Conservation (phyloP, 1,284 basidiomycete genomes). For the Puccinia hordei region DNA sequence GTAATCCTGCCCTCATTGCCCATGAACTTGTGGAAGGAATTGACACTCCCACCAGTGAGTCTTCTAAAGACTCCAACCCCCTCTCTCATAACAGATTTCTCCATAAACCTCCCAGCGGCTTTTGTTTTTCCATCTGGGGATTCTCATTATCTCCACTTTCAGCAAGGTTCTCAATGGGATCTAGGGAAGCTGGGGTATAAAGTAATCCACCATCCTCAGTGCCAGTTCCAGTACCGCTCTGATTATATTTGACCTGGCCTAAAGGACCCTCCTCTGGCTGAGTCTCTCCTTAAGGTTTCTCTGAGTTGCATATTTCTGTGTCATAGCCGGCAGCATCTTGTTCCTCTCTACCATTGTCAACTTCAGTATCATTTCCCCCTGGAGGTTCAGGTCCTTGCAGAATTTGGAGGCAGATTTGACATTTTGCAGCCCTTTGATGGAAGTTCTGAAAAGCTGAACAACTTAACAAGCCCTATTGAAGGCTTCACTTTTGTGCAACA, state of each 20-base stretch:
- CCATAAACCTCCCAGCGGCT: background rate
- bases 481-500: constrained; percentile 88
- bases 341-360: background rate
- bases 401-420: constrained; percentile 85
- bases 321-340: background rate
- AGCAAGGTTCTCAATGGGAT: background rate
- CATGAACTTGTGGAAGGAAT: constrained; percentile 1
- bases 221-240: constrained; percentile 23
- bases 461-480: constrained; percentile 75
- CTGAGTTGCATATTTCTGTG: background rate
- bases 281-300: background rate
- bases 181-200: background rate
- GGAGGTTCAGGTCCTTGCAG: constrained; percentile 68
- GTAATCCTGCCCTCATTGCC: background rate
- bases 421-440: constrained; percentile 81
- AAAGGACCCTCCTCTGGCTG: background rate
- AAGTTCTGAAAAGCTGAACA: constrained; percentile 72
- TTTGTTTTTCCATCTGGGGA: constrained; percentile 2
- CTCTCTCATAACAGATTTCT: background rate
- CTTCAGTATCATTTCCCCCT: background rate
- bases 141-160: background rate
- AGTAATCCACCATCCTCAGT: constrained; percentile 18
- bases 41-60: constrained; percentile 19
- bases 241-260: background rate
- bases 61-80: constrained; percentile 28